Evolutionary conservation across 768 basidiomycete genomes (phyloP).

Genomic region (Mrakia gelida): DNA sequence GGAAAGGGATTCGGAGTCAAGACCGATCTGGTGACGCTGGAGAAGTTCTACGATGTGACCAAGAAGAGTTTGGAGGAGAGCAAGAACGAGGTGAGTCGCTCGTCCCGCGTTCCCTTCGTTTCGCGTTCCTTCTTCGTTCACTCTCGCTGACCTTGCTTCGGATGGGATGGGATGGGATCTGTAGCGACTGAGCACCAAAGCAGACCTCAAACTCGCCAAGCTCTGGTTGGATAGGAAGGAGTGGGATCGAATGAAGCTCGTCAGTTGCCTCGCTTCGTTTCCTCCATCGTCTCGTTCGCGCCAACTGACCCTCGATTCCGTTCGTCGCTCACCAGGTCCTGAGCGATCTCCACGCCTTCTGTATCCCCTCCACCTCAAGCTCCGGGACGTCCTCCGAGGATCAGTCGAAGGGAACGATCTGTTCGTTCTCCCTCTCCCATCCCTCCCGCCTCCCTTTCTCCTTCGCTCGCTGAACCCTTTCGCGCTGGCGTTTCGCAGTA

Average conservation of each 20-base stretch:
- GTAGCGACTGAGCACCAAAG: conserved; percentile 88
- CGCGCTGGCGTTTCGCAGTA: conserved; percentile 42
- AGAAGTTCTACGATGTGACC: conserved; percentile 92
- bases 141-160: background rate
- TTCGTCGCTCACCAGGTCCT: too few relatives aligned
- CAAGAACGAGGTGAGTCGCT: conserved; percentile 76
- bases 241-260: conserved; percentile 75
- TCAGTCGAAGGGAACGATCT: conserved; percentile 32
- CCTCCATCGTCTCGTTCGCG: background rate
- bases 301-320: background rate
- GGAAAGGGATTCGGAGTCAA: conserved; percentile 52
- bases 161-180: background rate
- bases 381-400: conserved; percentile 42
- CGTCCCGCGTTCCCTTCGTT: background rate
- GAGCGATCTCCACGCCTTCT: conserved; percentile 41
- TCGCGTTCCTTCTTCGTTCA: background rate
- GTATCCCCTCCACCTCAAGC: conserved; percentile 36
- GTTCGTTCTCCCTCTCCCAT: background rate
- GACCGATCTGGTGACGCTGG: conserved; percentile 68
- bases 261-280: conserved; percentile 41
- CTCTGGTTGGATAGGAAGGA: conserved; percentile 95
- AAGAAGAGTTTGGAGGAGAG: conserved; percentile 84
- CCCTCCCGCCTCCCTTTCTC: too few relatives aligned
- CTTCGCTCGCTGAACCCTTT: background rate
- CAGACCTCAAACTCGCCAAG: conserved; percentile 93